Conservation (phyloP, 106 monocot species). For the Dactylorhiza incarnata region DNA sequence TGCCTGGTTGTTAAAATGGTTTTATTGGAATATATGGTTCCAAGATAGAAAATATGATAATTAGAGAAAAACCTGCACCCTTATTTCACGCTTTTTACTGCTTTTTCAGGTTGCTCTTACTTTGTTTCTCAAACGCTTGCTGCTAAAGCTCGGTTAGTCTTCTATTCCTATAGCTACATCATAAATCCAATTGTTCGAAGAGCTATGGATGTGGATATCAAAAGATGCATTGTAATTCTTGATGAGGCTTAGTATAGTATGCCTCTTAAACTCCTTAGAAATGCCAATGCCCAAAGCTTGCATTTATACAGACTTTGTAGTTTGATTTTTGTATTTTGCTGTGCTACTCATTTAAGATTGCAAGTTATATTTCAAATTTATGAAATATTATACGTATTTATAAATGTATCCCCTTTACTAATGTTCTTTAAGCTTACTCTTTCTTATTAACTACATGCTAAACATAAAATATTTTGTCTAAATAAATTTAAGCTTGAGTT, state of each 20-base stretch:
- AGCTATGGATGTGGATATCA: conserved; percentile 93
- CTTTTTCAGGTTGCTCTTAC: conserved; percentile 83
- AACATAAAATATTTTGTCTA: too few species aligned
- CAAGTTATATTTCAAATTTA: neutral
- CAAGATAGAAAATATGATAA: too few species aligned
- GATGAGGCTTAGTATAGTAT: conserved; percentile 99
- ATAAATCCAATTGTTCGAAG: conserved; percentile 89
- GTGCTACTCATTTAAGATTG: neutral
- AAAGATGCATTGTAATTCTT: conserved; percentile 78
- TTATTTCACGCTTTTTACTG: neutral
- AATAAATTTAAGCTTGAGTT: too few species aligned
- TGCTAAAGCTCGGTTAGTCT: conserved; percentile 73
- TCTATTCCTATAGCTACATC: conserved; percentile 90
- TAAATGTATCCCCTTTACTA: neutral
- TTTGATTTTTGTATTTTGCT: neutral
- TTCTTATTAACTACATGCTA: too few species aligned
- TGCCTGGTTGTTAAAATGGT: too few species aligned
- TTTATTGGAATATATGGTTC: too few species aligned
- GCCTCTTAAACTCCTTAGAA: conserved; percentile 9
- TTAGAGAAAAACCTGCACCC: too few species aligned
- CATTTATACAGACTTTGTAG: neutral
- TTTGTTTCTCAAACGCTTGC: conserved; percentile 89
- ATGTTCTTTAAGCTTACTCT: too few species aligned
- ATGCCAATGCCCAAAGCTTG: neutral
- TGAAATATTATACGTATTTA: neutral